Percentiles rank a stretch among this genome's conserved stretches.
These are phyloP conservation scores for Talaromyces islandicus DNA, from an alignment of 2,329 filamentous ascomycete species.

Conservation along the genomic window DNA sequence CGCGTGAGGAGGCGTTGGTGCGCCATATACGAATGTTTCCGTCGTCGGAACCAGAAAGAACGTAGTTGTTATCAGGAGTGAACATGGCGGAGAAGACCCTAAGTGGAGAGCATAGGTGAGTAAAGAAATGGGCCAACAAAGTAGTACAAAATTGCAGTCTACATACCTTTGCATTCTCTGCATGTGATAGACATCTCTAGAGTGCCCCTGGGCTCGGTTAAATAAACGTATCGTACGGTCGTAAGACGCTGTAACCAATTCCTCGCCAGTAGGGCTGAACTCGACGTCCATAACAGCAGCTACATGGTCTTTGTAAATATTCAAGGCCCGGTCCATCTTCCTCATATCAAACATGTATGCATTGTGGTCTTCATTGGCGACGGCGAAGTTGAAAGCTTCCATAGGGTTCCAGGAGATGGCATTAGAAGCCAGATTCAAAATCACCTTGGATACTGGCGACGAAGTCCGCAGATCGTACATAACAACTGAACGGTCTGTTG, in stretches of 20 bases:
- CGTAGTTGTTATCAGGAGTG: constrained; percentile 83
- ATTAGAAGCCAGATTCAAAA: constrained; percentile 78
- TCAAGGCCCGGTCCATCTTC: constrained; percentile 78
- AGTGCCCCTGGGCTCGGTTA: constrained; percentile 73
- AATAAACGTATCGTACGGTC: constrained; percentile 84
- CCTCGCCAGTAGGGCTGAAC: constrained; percentile 89
- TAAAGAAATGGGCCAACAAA: not conserved
- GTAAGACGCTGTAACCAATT: constrained; percentile 84
- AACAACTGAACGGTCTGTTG: constrained; percentile 77
- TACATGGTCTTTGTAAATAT: constrained; percentile 85
- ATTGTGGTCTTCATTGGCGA: constrained; percentile 93
- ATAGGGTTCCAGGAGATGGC: constrained; percentile 89
- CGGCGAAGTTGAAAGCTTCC: constrained; percentile 92
- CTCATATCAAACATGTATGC: constrained; percentile 91
- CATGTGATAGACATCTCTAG: constrained; percentile 91
- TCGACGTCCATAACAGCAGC: constrained; percentile 94
- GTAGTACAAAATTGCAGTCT: not conserved
- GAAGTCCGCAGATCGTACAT: constrained; percentile 89
- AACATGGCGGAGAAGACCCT: constrained; percentile 78
- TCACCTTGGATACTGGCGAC: constrained; percentile 72
- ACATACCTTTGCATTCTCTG: constrained; percentile 79
- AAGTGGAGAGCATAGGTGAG: constrained; percentile 12
- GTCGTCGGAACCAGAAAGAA: constrained; percentile 88
- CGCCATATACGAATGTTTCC: constrained; percentile 90
- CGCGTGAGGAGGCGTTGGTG: constrained; percentile 73